Percentiles rank a stretch among this genome's conserved stretches.
Evolutionary conservation across 805 yeast species (phyloP).

Genomic region (Yarrowia hollandica): DNA sequence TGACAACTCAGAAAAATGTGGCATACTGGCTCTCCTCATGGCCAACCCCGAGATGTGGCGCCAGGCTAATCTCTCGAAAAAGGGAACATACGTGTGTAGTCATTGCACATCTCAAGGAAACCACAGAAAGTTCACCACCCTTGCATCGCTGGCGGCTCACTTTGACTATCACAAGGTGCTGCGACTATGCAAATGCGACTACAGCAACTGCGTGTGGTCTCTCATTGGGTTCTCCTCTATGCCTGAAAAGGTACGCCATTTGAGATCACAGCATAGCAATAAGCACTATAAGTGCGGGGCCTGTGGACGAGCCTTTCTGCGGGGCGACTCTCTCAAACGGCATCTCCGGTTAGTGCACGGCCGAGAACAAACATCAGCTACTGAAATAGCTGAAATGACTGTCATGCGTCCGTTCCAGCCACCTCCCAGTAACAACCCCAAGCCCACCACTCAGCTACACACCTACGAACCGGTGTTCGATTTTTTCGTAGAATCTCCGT

Average conservation of each 20-base stretch:
- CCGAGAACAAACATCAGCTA: not conserved
- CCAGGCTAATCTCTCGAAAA: constrained; percentile 4
- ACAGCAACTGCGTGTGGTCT: constrained; percentile 1
- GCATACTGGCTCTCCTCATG: constrained; percentile 3
- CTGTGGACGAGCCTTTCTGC: not conserved
- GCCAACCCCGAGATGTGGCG: constrained; percentile 8
- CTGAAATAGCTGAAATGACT: constrained; percentile 1
- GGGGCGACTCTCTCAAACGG: constrained; percentile 13
- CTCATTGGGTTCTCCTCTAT: constrained; percentile 4
- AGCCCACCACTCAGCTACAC: not conserved
- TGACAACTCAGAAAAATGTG: too few relatives aligned
- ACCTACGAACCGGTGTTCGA: not conserved
- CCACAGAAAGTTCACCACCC: not conserved
- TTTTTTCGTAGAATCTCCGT: not conserved
- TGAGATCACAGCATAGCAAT: constrained; percentile 5
- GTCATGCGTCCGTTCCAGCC: not conserved
- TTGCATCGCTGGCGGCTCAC: constrained; percentile 10
- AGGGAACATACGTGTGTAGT: constrained; percentile 24
- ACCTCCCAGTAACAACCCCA: not conserved
- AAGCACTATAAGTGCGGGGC: constrained; percentile 1
- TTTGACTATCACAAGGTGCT: not conserved
- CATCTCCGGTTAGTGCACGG: constrained; percentile 1
- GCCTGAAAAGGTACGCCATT: not conserved
- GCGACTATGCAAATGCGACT: constrained; percentile 7
- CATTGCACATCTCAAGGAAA: constrained; percentile 3